phyloP scores from a whole-genome alignment of 192 early-diverging fungal genomes.

The Linnemannia hyalina region DNA sequence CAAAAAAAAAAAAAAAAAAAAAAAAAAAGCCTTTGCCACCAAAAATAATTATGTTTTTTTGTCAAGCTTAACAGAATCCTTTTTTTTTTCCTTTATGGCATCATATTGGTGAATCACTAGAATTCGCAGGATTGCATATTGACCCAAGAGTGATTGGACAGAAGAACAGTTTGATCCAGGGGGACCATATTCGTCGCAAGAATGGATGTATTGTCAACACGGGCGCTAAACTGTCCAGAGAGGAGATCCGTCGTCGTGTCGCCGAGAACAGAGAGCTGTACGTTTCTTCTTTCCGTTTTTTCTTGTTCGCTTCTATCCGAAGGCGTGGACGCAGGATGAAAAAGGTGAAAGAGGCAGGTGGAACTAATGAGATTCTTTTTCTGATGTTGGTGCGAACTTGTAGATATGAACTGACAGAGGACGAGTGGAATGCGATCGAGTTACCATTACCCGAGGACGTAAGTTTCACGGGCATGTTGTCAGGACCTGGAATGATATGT shows the following conservation, averaged over 20 bases:
- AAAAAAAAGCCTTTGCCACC: neutral
- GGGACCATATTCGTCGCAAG: slow-evolving; percentile 88
- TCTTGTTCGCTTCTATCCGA: neutral
- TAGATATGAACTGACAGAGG: slow-evolving; percentile 78
- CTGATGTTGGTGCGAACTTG: neutral
- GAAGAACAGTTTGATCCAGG: slow-evolving; percentile 86
- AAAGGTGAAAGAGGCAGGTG: neutral
- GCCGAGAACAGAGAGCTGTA: slow-evolving; percentile 83
- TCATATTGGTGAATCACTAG: slow-evolving; percentile 44
- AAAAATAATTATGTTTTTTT: neutral
- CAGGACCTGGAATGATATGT: neutral
- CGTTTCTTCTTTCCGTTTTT: slow-evolving; percentile 2
- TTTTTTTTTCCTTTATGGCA: neutral
- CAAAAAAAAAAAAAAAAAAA: neutral
- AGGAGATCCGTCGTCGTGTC: slow-evolving; percentile 79
- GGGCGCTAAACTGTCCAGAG: slow-evolving; percentile 80
- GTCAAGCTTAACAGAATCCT: neutral
- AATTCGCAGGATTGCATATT: slow-evolving; percentile 94
- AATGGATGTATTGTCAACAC: slow-evolving; percentile 96
- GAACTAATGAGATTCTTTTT: neutral
- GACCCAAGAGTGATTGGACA: slow-evolving; percentile 89
- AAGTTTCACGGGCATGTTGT: slow-evolving; percentile 20
- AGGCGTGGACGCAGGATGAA: no score
- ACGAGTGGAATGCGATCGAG: slow-evolving; percentile 79
- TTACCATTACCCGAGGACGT: slow-evolving; percentile 81